Evolutionary conservation across 2,329 filamentous ascomycete genomes (phyloP).

Genomic region (Periconia sp.): DNA sequence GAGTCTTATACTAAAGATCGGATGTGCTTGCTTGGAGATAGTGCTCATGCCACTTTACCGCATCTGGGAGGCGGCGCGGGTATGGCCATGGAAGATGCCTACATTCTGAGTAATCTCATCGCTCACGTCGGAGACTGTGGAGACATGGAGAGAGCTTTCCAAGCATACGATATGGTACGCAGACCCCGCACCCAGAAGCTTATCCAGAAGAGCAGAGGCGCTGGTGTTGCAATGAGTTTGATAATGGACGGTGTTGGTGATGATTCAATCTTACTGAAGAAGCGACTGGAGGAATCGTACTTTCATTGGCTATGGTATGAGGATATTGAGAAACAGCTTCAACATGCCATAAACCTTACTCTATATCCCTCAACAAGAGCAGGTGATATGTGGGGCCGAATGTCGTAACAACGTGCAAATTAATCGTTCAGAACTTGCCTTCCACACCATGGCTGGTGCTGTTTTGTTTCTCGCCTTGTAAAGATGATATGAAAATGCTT

Average conservation of each 20-base stretch:
- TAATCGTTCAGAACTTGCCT: too few relatives aligned
- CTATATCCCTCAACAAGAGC: background rate
- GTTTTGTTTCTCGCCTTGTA: too few relatives aligned
- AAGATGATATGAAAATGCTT: too few relatives aligned
- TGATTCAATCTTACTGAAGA: slow-evolving; percentile 16
- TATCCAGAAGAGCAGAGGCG: slow-evolving; percentile 28
- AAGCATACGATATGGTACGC: slow-evolving; percentile 39
- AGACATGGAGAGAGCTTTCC: slow-evolving; percentile 35
- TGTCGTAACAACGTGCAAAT: too few relatives aligned
- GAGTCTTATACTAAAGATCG: slow-evolving; percentile 44
- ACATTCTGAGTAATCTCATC: slow-evolving; percentile 45
- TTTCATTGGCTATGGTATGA: slow-evolving; percentile 30
- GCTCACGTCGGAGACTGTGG: slow-evolving; percentile 5
- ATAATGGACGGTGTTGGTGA: slow-evolving; percentile 17
- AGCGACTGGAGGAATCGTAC: slow-evolving; percentile 17
- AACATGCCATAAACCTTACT: slow-evolving; percentile 14
- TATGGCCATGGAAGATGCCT: slow-evolving; percentile 57
- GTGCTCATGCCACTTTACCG: slow-evolving; percentile 56
- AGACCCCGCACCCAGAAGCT: slow-evolving; percentile 41
- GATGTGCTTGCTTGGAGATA: slow-evolving; percentile 55
- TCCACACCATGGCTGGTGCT: too few relatives aligned
- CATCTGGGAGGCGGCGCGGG: slow-evolving; percentile 58
- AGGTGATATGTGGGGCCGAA: too few relatives aligned
- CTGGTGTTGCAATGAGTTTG: slow-evolving; percentile 24
- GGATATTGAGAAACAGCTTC: slow-evolving; percentile 26